phyloP scores from a whole-genome alignment of 2,329 filamentous ascomycete species.

The Dactylellina leptospora region DNA sequence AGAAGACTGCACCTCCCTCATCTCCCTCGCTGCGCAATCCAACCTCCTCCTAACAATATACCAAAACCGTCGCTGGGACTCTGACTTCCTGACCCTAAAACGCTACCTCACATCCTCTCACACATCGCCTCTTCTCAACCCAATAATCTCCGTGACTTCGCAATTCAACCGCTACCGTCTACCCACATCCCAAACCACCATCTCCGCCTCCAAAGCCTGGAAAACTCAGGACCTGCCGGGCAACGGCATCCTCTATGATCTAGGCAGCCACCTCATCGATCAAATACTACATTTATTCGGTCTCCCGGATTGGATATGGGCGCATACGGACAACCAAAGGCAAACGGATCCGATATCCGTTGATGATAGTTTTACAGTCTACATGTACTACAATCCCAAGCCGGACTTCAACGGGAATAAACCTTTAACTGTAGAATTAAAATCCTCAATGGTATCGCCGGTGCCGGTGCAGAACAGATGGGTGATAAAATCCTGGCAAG shows the following conservation, averaged over 20 bases:
- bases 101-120: constrained; percentile 50
- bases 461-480: constrained; percentile 59
- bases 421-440: constrained; percentile 58
- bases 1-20: constrained; percentile 59
- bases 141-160: constrained; percentile 54
- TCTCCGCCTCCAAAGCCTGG: constrained; percentile 52
- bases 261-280: constrained; percentile 61
- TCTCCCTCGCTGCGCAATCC: constrained; percentile 57
- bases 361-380: constrained; percentile 60
- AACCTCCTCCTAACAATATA: constrained; percentile 60
- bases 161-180: constrained; percentile 57
- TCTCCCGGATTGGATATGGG: constrained; percentile 58
- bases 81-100: constrained; percentile 60
- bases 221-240: constrained; percentile 51
- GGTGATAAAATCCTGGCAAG: constrained; percentile 59
- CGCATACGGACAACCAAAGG: constrained; percentile 58
- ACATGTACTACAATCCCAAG: constrained; percentile 59
- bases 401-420: constrained; percentile 54
- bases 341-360: constrained; percentile 54
- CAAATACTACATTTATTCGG: constrained; percentile 61
- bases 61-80: constrained; percentile 61
- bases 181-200: constrained; percentile 12
- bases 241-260: constrained; percentile 60
- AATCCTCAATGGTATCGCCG: constrained; percentile 58
- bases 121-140: constrained; percentile 48